These are phyloP conservation scores for Lactarius indigo DNA, from an alignment of 768 basidiomycete genomes.

Conservation along the genomic window DNA sequence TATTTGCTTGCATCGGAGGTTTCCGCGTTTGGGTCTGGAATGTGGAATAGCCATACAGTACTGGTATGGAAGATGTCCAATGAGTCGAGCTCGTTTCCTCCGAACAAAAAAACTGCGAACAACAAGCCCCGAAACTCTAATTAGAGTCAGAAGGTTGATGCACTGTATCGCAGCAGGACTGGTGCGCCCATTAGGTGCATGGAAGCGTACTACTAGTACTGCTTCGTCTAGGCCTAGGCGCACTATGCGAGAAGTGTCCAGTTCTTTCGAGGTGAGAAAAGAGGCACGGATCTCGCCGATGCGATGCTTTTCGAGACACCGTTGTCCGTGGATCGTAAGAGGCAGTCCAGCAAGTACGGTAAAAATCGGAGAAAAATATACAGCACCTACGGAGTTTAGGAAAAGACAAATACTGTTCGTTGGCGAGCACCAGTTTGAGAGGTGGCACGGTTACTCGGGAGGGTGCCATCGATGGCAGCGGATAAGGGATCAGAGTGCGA, in stretches of 20 bases:
- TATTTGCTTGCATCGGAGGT: conserved; percentile 35
- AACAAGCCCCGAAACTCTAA: neutral
- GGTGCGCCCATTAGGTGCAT: conserved; percentile 22
- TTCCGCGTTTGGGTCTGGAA: conserved; percentile 30
- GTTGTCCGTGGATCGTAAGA: conserved; percentile 37
- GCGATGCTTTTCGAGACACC: conserved; percentile 39
- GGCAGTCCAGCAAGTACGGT: too few species aligned
- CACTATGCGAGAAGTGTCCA: conserved; percentile 38
- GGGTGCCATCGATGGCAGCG: conserved; percentile 30
- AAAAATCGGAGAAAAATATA: neutral
- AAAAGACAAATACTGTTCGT: conserved; percentile 29
- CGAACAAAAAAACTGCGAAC: conserved; percentile 25
- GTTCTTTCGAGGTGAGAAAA: conserved; percentile 27
- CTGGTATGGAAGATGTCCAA: conserved; percentile 37
- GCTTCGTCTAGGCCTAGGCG: conserved; percentile 39
- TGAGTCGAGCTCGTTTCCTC: conserved; percentile 36
- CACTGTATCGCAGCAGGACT: conserved; percentile 39
- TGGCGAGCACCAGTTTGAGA: conserved; percentile 25
- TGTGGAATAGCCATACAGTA: conserved; percentile 22
- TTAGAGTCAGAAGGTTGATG: conserved; percentile 21
- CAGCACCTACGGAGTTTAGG: too few species aligned
- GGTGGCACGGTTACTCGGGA: conserved; percentile 29
- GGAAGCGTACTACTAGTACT: conserved; percentile 37
- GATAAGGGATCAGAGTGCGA: neutral
- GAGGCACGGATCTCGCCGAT: conserved; percentile 36